Evolutionary conservation across 2,329 filamentous ascomycete species (phyloP).

Genomic region (Trichoderma sp.): DNA sequence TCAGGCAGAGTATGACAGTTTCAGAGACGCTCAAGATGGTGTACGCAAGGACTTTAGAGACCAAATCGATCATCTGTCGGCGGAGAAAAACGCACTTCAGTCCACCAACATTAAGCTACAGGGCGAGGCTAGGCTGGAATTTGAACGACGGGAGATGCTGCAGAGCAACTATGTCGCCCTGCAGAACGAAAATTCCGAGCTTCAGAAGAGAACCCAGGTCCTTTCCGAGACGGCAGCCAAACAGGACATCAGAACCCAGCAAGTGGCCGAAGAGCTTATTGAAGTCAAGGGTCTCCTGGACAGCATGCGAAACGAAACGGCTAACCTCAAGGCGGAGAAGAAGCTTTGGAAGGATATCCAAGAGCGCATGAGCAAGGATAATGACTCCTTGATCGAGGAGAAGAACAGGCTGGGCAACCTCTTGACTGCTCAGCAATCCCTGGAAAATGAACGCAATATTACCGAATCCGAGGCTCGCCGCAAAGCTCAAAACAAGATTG

Average conservation of each 20-base stretch:
- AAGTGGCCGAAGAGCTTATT: slow-evolving; percentile 88
- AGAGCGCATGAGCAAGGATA: slow-evolving; percentile 81
- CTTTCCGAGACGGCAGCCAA: slow-evolving; percentile 81
- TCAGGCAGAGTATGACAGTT: slow-evolving; percentile 84
- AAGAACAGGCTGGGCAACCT: slow-evolving; percentile 78
- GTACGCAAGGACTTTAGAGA: slow-evolving; percentile 80
- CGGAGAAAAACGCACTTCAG: slow-evolving; percentile 79
- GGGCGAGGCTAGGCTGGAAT: slow-evolving; percentile 77
- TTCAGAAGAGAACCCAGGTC: slow-evolving; percentile 76
- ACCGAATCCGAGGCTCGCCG: slow-evolving; percentile 77
- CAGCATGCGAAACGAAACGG: slow-evolving; percentile 83
- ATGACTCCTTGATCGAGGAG: slow-evolving; percentile 79
- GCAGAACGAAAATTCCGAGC: slow-evolving; percentile 77
- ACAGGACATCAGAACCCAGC: slow-evolving; percentile 85
- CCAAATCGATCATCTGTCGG: slow-evolving; percentile 76
- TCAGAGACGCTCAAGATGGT: slow-evolving; percentile 77
- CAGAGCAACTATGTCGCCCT: slow-evolving; percentile 82
- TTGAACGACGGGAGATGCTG: slow-evolving; percentile 83
- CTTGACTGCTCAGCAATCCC: slow-evolving; percentile 77
- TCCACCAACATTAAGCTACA: slow-evolving; percentile 75
- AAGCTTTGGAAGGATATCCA: slow-evolving; percentile 93
- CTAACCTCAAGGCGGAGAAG: slow-evolving; percentile 93
- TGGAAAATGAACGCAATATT: slow-evolving; percentile 89
- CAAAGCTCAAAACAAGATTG: slow-evolving; percentile 72
- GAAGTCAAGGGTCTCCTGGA: slow-evolving; percentile 79